A percentile compares a stretch with the other conserved stretches of the same genome.
phyloP scores from a whole-genome alignment of 345 rosid species.

The Camelina neglecta region DNA sequence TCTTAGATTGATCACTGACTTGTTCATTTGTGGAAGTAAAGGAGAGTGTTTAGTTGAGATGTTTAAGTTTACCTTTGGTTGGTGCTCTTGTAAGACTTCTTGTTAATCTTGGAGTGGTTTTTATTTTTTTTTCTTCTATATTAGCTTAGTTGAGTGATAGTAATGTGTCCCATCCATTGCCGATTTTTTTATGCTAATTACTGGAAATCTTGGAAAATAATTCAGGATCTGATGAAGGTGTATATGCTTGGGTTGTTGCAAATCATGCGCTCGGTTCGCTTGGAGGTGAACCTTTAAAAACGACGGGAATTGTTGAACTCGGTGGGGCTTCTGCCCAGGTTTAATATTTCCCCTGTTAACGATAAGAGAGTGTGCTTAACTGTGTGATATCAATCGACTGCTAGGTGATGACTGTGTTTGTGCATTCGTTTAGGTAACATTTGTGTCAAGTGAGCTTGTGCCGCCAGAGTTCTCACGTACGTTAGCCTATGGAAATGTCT shows the following conservation, averaged over 20 bases:
- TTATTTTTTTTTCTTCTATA: no score
- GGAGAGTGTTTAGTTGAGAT: neutral
- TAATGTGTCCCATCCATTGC: constrained; percentile 11
- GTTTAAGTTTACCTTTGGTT: neutral
- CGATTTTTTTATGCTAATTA: neutral
- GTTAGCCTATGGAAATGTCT: constrained; percentile 60
- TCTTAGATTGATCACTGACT: constrained; percentile 18
- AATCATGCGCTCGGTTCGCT: constrained; percentile 80
- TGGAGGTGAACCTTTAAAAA: constrained; percentile 74
- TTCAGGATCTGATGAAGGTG: constrained; percentile 95
- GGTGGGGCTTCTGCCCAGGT: constrained; percentile 99
- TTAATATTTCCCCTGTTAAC: constrained; percentile 5
- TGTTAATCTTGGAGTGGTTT: constrained; percentile 6
- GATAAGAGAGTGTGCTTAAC: neutral
- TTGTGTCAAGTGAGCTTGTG: constrained; percentile 61
- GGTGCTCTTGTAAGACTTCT: constrained; percentile 1
- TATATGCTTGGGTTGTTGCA: constrained; percentile 94
- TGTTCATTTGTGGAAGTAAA: neutral
- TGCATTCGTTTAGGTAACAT: constrained; percentile 31
- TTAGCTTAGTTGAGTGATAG: constrained; percentile 12
- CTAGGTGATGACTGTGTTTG: neutral
- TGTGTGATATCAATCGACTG: neutral
- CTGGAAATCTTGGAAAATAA: neutral
- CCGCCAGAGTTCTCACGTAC: constrained; percentile 65
- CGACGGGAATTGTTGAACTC: constrained; percentile 93